Percentiles rank a stretch among this genome's conserved stretches.
Conservation (phyloP, 1,284 basidiomycete genomes). For the Phylloboletellus chloephorus region DNA sequence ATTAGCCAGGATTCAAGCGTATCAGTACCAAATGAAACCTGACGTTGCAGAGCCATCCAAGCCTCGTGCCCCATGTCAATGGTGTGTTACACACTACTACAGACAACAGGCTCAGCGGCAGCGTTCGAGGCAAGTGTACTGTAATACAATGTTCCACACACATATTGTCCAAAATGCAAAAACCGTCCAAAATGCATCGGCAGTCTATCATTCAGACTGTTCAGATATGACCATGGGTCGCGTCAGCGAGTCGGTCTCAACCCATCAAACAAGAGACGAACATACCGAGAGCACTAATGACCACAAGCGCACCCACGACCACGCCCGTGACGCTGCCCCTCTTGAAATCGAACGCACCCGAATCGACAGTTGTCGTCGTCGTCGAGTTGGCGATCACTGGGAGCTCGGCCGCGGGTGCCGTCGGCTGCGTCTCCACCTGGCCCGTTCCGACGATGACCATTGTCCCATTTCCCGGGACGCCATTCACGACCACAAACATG, state of each 20-base stretch:
- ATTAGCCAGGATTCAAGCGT: no score
- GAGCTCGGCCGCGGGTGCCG: slow-evolving; percentile 27
- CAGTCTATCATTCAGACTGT: no score
- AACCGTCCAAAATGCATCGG: no score
- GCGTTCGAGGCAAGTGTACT: no score
- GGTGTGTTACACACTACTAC: no score
- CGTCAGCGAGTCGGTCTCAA: neutral
- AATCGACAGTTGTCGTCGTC: neutral
- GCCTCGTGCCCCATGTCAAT: no score
- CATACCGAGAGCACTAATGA: neutral
- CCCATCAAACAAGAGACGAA: neutral
- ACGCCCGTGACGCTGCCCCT: neutral
- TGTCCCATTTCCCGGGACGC: slow-evolving; percentile 64
- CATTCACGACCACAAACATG: slow-evolving; percentile 65
- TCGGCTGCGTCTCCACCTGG: slow-evolving; percentile 54
- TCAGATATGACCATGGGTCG: no score
- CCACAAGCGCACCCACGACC: neutral
- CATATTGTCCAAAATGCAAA: no score
- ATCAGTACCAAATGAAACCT: no score
- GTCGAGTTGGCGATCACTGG: slow-evolving; percentile 6
- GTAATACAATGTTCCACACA: no score
- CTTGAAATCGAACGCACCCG: neutral
- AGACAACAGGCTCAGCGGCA: no score
- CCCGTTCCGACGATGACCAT: slow-evolving; percentile 66
- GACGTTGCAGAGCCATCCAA: no score